Evolutionary conservation across 306 rosid species (phyloP), one percentile per base, ranked within the genome.

Genomic region (Coriaria nepalensis): DNA sequence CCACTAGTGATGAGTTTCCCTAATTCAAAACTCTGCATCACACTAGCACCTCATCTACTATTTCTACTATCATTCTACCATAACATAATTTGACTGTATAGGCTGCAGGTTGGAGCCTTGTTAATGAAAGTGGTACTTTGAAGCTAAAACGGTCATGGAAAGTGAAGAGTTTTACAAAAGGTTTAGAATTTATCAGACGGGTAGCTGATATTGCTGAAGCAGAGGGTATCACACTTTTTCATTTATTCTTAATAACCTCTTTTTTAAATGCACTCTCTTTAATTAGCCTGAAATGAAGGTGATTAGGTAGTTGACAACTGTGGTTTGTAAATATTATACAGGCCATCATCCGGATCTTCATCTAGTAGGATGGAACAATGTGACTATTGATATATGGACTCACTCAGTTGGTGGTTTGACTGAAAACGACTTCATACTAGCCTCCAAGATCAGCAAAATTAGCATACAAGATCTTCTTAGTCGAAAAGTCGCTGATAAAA

Each of bases 301-400:
- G 29, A 20, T 20, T 20, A 20, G 1, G 20, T 37, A 8, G 52
- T 15, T 14, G 43, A 12, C 29, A 20, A 20, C 29, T 20, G 29
- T 20, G 29, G 1, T 20, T 20, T 20, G 1, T 20, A 3, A 20
- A 20, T 20, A 20, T 20, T 20, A 41, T 48, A 62, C 80, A 87
- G 96, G 75, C 58, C 94, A 87, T 66, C 93, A 87, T 70, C 96
- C 96, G n/a, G 87, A 87, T 64, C 96, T 87, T 67, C 96, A 87
- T 73, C 85, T 87, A 49, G 93, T 78, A 57, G 87, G 85, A 55
- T 82, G 94, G 94, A 87, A 87, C 66, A 80, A 75, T 50, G 77
- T 83, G 33, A 77, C 77, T 9, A 61, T 87, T 39, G 87, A 87
- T 67, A 87, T 87, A 48, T 87, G 82, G 82, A 87, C 96, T 15